These are phyloP conservation scores for Verticillium longisporum DNA, from an alignment of 2,329 filamentous ascomycete species.

Conservation along the genomic window DNA sequence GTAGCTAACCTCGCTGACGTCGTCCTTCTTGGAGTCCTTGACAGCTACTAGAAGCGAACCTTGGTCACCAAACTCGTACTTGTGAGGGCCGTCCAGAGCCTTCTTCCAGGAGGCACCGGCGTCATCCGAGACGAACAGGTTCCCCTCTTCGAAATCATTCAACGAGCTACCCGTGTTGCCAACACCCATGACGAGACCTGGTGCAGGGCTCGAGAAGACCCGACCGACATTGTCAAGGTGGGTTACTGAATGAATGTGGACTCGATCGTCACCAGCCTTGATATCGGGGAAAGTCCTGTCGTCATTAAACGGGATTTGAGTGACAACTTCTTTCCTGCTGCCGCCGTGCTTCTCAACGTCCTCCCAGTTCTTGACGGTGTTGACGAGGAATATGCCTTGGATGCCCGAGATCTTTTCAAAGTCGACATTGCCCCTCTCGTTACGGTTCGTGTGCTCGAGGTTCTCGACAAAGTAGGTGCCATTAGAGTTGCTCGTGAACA, in stretches of 20 bases:
- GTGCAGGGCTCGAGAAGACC: conserved; percentile 89
- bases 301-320: conserved; percentile 90
- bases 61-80: conserved; percentile 93
- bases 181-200: conserved; percentile 87
- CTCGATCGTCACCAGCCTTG: conserved; percentile 56
- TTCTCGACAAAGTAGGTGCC: conserved; percentile 94
- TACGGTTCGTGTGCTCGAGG: conserved; percentile 85
- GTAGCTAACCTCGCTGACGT: conserved; percentile 56
- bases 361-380: conserved; percentile 80
- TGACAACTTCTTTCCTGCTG: conserved; percentile 61
- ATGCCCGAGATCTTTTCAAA: conserved; percentile 92
- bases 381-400: conserved; percentile 87
- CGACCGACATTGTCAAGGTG: conserved; percentile 74
- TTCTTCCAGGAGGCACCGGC: conserved; percentile 80
- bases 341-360: conserved; percentile 53
- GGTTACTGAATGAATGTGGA: conserved; percentile 92
- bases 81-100: conserved; percentile 73
- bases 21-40: conserved; percentile 60
- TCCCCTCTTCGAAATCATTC: conserved; percentile 62
- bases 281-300: conserved; percentile 76
- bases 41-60: conserved; percentile 84
- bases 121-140: conserved; percentile 84
- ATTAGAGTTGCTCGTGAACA: conserved; percentile 96
- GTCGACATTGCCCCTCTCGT: conserved; percentile 69
- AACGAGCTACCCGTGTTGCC: conserved; percentile 81